Base-by-base conservation (phyloP, 148 eudicot species). In the Silene conica region DNA sequence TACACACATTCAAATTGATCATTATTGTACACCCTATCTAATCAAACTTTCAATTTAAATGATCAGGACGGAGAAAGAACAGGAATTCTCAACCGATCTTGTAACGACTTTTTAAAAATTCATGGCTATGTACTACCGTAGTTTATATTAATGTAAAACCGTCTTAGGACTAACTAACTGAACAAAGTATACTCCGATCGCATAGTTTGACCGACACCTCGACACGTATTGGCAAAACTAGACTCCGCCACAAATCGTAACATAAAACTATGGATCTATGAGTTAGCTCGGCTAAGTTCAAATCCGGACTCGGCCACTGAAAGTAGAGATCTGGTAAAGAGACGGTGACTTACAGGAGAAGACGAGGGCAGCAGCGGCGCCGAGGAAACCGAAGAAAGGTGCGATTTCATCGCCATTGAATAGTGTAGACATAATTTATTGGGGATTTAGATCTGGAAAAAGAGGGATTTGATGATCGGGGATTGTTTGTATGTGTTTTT, bases 351-450 rank as follows among this genome's bases (percentile, higher is more conserved):
- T 80, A 84, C 87, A 86, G 78, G 87, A 86, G 87, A 86, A 86
- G 71, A 86, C 80, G 80, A 86, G 89, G 25, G 89, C 89, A 1
- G 87, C 79, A 45, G 89, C 87, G 13, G 87, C 89, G 2, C 89
- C 89, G 22, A 86, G 89, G 76, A 86, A 86, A 64, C 89, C 89
- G 79, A 86, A 86, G 73, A 86, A 86, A n/a, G 89, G 89, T 4
- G 89, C 87, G 9, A 85, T 82, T 80, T 86, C 89, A 80, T 86
- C 89, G 79, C 89, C 89, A 67, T 78, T 84, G 78, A 86, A 86
- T 14, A 60, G 46, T 1, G 86, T 0, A 14, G 86, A 60, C 86
- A 84, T 83, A 25, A 19, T 69, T 69, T 2, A 61, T 20, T 18
- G 0, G 28, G 6, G 23, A 46, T 45, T 63, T 56, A 20, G 78